Base-by-base conservation (phyloP, 176 grass and related monocot species). In the Oryza longistaminata region DNA sequence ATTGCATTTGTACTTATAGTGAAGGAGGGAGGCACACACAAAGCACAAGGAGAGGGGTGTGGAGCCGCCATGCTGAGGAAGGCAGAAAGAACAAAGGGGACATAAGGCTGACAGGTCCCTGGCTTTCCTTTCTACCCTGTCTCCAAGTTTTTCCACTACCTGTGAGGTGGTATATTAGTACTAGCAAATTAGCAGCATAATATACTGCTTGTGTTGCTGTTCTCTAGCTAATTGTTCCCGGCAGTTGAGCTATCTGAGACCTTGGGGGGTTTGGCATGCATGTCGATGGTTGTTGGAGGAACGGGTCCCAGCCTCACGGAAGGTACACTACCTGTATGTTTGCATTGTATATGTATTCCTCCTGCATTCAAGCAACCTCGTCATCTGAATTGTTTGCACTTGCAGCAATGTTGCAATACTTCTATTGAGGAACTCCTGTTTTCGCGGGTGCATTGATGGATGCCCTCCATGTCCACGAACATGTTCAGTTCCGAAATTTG, bases 41-140 rank as follows among this genome's bases (percentile, higher is more conserved):
- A 68, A 98, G 96, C 93, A 94, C 96, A 80, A 83, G 84, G 83
- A 84, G 21, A 65, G 66, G 26, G 60, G 69, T 83, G 84, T 87
- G 80, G 74, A 90, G 88, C 79, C 58, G 11, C 79, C 84, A 75
- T 84, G 88, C 79, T 78, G 77, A 79, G 88, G 83, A 68, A 70
- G 50, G 83, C 42, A 69, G 83, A 49, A 86, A 64, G 87, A 86
- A 86, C 66, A 46, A 82, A 66, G 73, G 73, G 82, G 78, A 82
- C 95, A 94, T 70, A 67, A 73, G 66, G 58, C 70, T 87, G 93
- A 98, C 96, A 95, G 76, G 70, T 34, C 85, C 87, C 89, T 90
- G 76, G 84, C 76, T 73, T 84, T 71, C 76, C 76, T 86, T 88
- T 86, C 78, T 76, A 55, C 70, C n/a, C 74, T 71, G 67, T 73